phyloP scores from a whole-genome alignment of 1,139 yeast genomes.

The Yamadazyma atlantica region DNA sequence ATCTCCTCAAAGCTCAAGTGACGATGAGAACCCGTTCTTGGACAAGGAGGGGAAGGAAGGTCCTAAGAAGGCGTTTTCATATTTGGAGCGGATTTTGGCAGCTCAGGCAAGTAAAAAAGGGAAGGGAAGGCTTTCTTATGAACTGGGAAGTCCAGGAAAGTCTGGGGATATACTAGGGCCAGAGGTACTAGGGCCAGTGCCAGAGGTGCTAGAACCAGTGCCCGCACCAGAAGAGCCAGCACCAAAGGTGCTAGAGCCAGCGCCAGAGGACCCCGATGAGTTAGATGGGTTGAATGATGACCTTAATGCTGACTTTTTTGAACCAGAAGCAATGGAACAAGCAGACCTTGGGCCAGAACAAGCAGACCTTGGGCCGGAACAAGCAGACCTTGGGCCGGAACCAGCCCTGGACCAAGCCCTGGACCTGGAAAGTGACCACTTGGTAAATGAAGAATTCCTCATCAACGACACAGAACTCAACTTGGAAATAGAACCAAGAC shows the following conservation, averaged over 20 bases:
- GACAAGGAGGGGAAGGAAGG: no score
- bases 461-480: slow-evolving; percentile 7
- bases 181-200: neutral
- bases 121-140: neutral
- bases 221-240: neutral
- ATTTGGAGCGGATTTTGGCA: slow-evolving; percentile 31
- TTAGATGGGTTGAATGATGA: slow-evolving; percentile 3
- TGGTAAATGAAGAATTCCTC: slow-evolving; percentile 11
- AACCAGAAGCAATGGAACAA: neutral
- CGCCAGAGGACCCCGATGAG: neutral
- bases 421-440: neutral
- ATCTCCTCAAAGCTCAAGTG: no score
- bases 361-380: neutral
- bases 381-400: neutral
- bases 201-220: neutral
- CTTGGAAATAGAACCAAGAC: neutral
- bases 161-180: neutral
- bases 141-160: neutral
- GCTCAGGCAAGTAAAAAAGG: slow-evolving; percentile 13
- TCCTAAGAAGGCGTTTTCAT: slow-evolving; percentile 18
- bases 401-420: neutral
- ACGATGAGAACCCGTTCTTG: slow-evolving; percentile 21
- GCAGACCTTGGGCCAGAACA: neutral
- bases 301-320: slow-evolving; percentile 4
- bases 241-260: neutral